phyloP scores from a whole-genome alignment of 805 yeast genomes.

The Sugiyamaella floridensis region DNA sequence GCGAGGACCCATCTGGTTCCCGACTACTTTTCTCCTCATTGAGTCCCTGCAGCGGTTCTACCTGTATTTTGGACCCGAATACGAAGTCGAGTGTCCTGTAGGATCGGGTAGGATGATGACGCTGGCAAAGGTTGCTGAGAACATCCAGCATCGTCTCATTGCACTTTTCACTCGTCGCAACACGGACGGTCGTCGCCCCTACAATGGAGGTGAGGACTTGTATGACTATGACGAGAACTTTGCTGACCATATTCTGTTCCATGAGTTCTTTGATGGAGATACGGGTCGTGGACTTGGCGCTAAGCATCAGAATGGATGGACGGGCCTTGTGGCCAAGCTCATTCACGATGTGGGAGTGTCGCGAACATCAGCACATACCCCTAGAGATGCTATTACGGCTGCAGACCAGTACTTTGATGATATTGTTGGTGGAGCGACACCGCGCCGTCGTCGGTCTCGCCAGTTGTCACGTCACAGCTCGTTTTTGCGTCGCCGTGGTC shows the following conservation, averaged over 20 bases:
- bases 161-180: constrained; percentile 64
- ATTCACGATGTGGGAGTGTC: constrained; percentile 79
- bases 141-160: constrained; percentile 78
- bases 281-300: constrained; percentile 93
- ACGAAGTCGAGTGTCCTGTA: constrained; percentile 82
- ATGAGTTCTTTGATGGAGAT: constrained; percentile 89
- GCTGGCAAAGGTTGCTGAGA: constrained; percentile 86
- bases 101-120: constrained; percentile 72
- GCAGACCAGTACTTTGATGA: constrained; percentile 34
- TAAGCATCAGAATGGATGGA: constrained; percentile 95
- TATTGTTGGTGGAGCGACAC: constrained; percentile 12
- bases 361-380: constrained; percentile 43
- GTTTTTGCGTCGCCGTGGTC: constrained; percentile 4
- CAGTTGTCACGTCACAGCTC: constrained; percentile 7
- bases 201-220: constrained; percentile 48
- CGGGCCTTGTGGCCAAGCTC: constrained; percentile 85
- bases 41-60: constrained; percentile 84
- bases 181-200: constrained; percentile 42
- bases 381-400: constrained; percentile 29
- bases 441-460: constrained; percentile 3
- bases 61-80: constrained; percentile 77
- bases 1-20: constrained; percentile 98
- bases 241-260: constrained; percentile 69
- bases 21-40: constrained; percentile 76
- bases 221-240: constrained; percentile 60